These are phyloP conservation scores for Lophiotrema nucula DNA, from an alignment of 495 filamentous ascomycete species.

Conservation along the genomic window DNA sequence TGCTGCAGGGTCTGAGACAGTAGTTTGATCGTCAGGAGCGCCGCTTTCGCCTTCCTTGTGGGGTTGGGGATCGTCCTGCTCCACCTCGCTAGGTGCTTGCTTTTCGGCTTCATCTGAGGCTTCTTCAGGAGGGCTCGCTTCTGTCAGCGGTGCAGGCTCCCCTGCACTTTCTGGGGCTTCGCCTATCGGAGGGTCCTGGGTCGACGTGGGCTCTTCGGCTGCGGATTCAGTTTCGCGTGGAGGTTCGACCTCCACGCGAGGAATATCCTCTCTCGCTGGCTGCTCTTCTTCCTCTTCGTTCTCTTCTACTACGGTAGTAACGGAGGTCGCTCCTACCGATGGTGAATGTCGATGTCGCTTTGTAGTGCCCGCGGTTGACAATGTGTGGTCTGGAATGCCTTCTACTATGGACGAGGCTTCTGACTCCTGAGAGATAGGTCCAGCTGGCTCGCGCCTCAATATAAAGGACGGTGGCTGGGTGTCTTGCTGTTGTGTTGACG, in stretches of 20 bases:
- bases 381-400: slow-evolving; percentile 5
- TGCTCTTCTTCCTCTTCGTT: slow-evolving; percentile 34
- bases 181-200: neutral
- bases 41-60: neutral
- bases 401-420: slow-evolving; percentile 18
- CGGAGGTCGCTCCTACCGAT: slow-evolving; percentile 25
- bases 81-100: neutral
- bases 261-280: slow-evolving; percentile 1
- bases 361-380: slow-evolving; percentile 27
- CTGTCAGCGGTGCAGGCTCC: neutral
- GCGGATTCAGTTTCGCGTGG: neutral
- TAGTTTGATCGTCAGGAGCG: neutral
- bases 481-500: neutral
- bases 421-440: neutral
- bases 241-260: too few species aligned
- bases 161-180: neutral
- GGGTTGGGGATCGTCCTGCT: neutral
- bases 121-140: slow-evolving; percentile 9
- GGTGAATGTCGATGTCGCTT: slow-evolving; percentile 32
- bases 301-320: slow-evolving; percentile 35
- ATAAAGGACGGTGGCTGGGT: slow-evolving; percentile 6
- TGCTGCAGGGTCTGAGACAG: neutral
- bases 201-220: neutral
- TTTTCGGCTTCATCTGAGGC: slow-evolving; percentile 5
- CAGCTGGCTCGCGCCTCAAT: slow-evolving; percentile 12